Base-by-base conservation (phyloP, 164 flowering plant genomes). In the Tetrastigma voinierianum region DNA sequence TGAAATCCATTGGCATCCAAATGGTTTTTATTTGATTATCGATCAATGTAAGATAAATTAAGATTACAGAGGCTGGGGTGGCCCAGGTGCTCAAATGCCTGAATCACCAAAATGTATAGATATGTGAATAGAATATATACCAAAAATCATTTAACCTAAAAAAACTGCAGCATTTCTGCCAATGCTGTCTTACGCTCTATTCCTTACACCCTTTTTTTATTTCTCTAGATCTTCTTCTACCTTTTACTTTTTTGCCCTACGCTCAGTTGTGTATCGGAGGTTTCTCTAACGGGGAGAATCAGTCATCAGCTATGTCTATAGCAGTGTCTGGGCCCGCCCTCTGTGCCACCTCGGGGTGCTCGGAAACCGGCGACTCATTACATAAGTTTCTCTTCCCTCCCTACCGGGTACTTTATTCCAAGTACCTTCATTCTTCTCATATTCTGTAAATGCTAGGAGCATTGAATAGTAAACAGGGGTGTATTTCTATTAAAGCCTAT, bases 191-290 rank as follows among this genome's bases (percentile, higher is more conserved):
- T 57, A 64, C 63, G n/a, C 51, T 45, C 19, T 40, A 10, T 17
- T 57, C 14, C 12, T 15, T 57, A n/a, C n/a, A n/a, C 59, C 68
- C 44, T 21, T 25, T 44, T 14, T 46, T 17, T 18, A 9, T 61
- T 46, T 46, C n/a, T 54, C 55, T 69, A 25, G 6, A 25, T n/a
- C n/a, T n/a, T n/a, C 32, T 20, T 32, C 47, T 13, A 11, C 1
- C 0, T 17, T 10, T 53, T 16, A 19, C 46, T 51, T 24, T n/a
- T 12, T 17, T 9, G n/a, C 51, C 23, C 12, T 15, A 44, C 4
- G n/a, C n/a, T 78, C 67, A 89, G 75, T 92, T 92, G 78, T 89
- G 93, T 60, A 89, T 84, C n/a, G n/a, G n/a, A 72, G 92, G 81
- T 72, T 88, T 88, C 87, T 84, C 72, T 55, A 84, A 17, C 92